These are phyloP conservation scores for Fusarium transvaalense DNA, from an alignment of 2,329 filamentous ascomycete genomes.

Conservation along the genomic window DNA sequence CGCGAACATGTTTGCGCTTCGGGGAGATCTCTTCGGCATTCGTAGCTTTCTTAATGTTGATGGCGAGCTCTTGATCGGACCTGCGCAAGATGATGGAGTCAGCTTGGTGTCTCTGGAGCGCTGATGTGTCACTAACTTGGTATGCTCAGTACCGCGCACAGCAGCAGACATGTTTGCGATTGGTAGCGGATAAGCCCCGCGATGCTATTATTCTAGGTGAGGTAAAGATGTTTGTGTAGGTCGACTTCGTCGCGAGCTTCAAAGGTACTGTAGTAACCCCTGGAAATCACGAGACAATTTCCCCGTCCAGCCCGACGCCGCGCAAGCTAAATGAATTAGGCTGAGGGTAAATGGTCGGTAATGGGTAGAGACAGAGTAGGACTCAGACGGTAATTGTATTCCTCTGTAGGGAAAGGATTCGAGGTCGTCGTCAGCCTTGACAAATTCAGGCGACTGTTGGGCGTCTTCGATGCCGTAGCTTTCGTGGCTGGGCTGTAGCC, in stretches of 20 bases:
- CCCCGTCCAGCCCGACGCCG: conserved; percentile 38
- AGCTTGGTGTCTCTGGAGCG: conserved; percentile 24
- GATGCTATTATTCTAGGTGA: conserved; percentile 17
- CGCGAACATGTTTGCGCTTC: conserved; percentile 93
- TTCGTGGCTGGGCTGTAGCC: conserved; percentile 42
- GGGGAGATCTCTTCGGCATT: conserved; percentile 76
- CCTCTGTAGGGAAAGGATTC: conserved; percentile 21
- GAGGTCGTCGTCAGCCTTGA: conserved; percentile 49
- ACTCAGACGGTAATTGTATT: conserved; percentile 1
- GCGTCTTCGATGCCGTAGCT: conserved; percentile 41
- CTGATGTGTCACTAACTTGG: conserved; percentile 50
- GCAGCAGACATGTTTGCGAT: conserved; percentile 49
- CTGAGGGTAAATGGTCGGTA: conserved; percentile 1
- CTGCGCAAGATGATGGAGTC: conserved; percentile 54
- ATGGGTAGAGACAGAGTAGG: not conserved
- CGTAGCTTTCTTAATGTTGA: conserved; percentile 79
- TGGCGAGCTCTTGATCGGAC: conserved; percentile 75
- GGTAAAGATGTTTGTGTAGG: conserved; percentile 18
- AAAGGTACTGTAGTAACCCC: conserved; percentile 30
- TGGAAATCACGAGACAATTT: conserved; percentile 48
- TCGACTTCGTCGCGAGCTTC: conserved; percentile 23
- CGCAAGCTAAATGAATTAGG: conserved; percentile 28
- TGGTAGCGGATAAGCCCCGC: conserved; percentile 33
- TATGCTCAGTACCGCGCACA: conserved; percentile 54
- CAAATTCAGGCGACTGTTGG: conserved; percentile 41